These are phyloP conservation scores for Trichocomaceae sp. DNA, from an alignment of 2,329 filamentous ascomycete genomes.

Conservation along the genomic window DNA sequence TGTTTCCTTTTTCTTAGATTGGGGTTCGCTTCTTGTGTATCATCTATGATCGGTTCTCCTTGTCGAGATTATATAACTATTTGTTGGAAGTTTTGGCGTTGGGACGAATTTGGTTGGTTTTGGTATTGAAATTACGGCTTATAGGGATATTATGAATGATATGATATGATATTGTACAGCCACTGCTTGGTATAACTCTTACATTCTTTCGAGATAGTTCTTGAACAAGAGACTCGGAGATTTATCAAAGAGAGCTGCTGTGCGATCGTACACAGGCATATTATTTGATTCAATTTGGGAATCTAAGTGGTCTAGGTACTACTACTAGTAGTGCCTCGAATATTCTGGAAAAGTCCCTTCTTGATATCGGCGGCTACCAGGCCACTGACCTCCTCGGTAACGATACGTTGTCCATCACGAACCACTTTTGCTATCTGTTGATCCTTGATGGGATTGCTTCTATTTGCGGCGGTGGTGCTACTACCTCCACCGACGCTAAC, in stretches of 20 bases:
- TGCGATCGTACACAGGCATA: not conserved
- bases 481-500: not conserved
- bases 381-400: conserved; percentile 47
- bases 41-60: not conserved
- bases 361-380: conserved; percentile 46
- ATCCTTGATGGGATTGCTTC: conserved; percentile 28
- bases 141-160: conserved; percentile 3
- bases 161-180: not conserved
- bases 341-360: conserved; percentile 44
- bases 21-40: not conserved
- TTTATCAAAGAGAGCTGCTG: not conserved
- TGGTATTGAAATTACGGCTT: not conserved
- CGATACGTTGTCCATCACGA: conserved; percentile 52
- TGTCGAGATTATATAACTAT: not conserved
- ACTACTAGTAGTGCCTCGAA: conserved; percentile 23
- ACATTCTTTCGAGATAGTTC: not conserved
- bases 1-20: not conserved
- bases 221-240: not conserved
- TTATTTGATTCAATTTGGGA: not conserved
- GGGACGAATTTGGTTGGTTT: not conserved
- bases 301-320: conserved; percentile 1
- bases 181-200: not conserved
- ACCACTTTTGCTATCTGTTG: conserved; percentile 48
- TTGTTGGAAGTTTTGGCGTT: not conserved
- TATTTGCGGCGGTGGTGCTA: not conserved